Evolutionary conservation across 1,284 basidiomycete genomes (phyloP).

Genomic region (Rhodotorula sp.): DNA sequence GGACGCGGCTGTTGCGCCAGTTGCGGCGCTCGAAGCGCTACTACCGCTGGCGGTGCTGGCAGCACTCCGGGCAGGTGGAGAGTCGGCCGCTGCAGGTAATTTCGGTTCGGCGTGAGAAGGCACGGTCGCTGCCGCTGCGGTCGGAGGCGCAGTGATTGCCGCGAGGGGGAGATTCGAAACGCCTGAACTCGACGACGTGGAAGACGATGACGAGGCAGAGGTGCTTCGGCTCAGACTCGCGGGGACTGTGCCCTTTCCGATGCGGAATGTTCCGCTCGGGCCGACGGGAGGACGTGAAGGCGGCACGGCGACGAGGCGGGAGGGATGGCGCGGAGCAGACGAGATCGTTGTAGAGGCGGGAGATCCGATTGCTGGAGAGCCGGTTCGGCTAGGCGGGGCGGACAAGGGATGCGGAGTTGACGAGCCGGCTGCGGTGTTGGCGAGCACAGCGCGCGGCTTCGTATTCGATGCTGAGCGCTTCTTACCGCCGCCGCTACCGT

Average conservation of each 20-base stretch:
- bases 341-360: constrained; percentile 10
- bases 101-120: neutral
- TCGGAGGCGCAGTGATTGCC: no score
- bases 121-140: neutral
- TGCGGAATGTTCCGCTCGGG: constrained; percentile 23
- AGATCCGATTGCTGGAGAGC: neutral
- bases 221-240: constrained; percentile 5
- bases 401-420: constrained; percentile 10
- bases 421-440: neutral
- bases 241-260: constrained; percentile 30
- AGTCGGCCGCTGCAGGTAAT: neutral
- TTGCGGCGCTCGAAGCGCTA: neutral
- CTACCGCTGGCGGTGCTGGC: neutral
- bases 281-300: neutral
- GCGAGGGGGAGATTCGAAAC: neutral
- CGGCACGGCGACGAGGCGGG: constrained; percentile 23
- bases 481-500: neutral
- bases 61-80: neutral
- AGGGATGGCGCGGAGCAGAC: constrained; percentile 5
- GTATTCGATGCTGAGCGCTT: neutral
- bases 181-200: constrained; percentile 1
- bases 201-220: constrained; percentile 10
- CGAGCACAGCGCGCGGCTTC: neutral
- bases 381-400: constrained; percentile 9
- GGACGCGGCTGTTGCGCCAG: neutral